These are phyloP conservation scores for Pyrenula massariospora DNA, from an alignment of 495 filamentous ascomycete species.

Conservation along the genomic window DNA sequence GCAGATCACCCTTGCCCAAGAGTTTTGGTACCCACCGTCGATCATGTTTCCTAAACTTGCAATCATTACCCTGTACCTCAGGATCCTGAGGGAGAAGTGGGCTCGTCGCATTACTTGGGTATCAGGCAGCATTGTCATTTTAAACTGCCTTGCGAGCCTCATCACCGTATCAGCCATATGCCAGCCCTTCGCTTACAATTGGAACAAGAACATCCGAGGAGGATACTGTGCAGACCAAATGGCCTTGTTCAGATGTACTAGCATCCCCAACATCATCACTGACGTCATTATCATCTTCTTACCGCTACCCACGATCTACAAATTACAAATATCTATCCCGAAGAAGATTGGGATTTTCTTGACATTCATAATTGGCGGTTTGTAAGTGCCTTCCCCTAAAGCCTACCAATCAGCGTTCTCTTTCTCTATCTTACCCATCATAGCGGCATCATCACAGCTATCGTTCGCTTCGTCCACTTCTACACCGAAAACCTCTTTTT, in stretches of 20 bases:
- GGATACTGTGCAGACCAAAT: constrained; percentile 37
- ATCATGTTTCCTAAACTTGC: not conserved
- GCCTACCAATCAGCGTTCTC: too few species aligned
- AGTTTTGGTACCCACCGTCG: not conserved
- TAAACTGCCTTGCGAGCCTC: not conserved
- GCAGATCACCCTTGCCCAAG: not conserved
- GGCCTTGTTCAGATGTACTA: constrained; percentile 30
- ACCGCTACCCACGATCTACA: constrained; percentile 34
- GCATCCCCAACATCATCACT: constrained; percentile 36
- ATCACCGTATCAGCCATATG: constrained; percentile 16
- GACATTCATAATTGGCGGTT: constrained; percentile 25
- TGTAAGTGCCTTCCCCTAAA: too few species aligned
- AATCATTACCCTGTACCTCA: not conserved
- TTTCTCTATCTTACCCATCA: not conserved
- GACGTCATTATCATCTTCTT: constrained; percentile 36
- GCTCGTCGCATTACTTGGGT: not conserved
- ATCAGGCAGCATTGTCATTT: not conserved
- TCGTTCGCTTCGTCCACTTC: constrained; percentile 22
- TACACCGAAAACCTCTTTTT: constrained; percentile 8
- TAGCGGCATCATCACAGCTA: constrained; percentile 22
- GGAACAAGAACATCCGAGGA: constrained; percentile 22
- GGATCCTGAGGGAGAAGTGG: not conserved
- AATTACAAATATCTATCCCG: constrained; percentile 29
- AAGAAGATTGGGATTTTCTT: constrained; percentile 34
- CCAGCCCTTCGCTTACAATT: constrained; percentile 35